Evolutionary conservation across 768 basidiomycete genomes (phyloP).

Genomic region (Sarcodon aspratus): DNA sequence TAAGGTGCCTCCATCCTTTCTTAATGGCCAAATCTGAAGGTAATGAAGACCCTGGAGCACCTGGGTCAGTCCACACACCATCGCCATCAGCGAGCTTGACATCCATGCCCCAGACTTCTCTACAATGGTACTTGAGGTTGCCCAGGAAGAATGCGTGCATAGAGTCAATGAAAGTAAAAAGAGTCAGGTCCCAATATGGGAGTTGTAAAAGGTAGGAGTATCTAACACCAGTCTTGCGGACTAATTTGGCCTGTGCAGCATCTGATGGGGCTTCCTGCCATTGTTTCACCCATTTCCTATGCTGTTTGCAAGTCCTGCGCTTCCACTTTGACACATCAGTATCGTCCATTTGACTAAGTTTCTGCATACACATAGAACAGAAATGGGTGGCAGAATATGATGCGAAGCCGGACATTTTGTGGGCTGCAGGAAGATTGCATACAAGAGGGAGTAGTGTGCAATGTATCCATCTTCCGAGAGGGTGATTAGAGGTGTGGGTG

Average conservation of each 20-base stretch:
- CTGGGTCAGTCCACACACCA: background rate
- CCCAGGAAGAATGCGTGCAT: constrained; percentile 31
- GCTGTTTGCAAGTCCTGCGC: too few relatives aligned
- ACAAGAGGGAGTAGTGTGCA: constrained; percentile 11
- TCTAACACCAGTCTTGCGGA: too few relatives aligned
- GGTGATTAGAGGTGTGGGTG: constrained; percentile 5
- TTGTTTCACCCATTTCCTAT: too few relatives aligned
- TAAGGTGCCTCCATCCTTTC: background rate
- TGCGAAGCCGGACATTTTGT: constrained; percentile 17
- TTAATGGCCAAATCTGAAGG: background rate
- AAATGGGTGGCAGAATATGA: constrained; percentile 12
- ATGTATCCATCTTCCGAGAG: constrained; percentile 4
- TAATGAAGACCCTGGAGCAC: background rate
- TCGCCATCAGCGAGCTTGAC: constrained; percentile 1
- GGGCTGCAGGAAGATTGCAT: constrained; percentile 19
- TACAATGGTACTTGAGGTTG: constrained; percentile 20
- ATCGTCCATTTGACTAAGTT: too few relatives aligned
- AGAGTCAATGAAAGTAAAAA: constrained; percentile 21
- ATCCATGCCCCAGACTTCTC: constrained; percentile 14
- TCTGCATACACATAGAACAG: constrained; percentile 17
- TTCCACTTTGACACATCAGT: too few relatives aligned
- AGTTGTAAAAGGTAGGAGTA: constrained; percentile 20
- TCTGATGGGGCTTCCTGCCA: too few relatives aligned
- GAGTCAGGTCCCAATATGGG: constrained; percentile 26
- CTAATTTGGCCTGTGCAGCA: too few relatives aligned